Base-by-base conservation (phyloP, 352 stramenopile genomes). In the Aphanomyces euteiches region DNA sequence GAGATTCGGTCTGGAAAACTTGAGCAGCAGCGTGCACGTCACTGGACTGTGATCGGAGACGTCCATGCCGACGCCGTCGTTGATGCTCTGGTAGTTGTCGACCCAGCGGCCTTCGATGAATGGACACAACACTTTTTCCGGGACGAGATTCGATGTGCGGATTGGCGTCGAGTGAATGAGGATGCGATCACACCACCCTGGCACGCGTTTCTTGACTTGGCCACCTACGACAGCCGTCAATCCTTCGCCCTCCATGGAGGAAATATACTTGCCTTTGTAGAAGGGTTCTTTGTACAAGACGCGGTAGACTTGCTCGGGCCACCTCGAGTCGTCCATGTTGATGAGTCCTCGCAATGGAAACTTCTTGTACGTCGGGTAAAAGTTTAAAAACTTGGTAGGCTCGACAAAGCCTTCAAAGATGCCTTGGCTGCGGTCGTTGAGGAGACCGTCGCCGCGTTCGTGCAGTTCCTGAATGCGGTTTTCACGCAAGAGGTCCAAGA, bases 331-430 rank as follows among this genome's bases (percentile, higher is more conserved):
- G 45, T 63, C 71, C 58, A 90, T 83, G 75, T 92, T 87, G 63
- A 92, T 79, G 17, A 75, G 56, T 2, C 83, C 79, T 12, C 86
- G 85, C 63, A 89, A 87, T 3, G 87, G 84, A 17, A 93, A 88
- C 56, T 95, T 95, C 61, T 95, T 95, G 78, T 96, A 96, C 13
- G 89, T 96, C 17, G 89, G 89, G 47, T 93, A 95, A 66, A 96
- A 96, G 56, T 95, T 83, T 2, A 82, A 82, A 48, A 92, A 93
- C 73, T 92, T 94, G 69, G 81, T 78, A 1, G 89, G 88, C 56
- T 96, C 89, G 0, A 79, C 82, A 54, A 93, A 96, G 1, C 83
- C 83, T 53, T 92, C 87, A 70, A 95, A 95, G 21, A 93, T 81
- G 1, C 82, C 79, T 10, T 89, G 83, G 17, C 79, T 77, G 10